Evolutionary conservation across 345 rosid genomes (phyloP), one percentile per base, ranked within the genome.

Genomic region (Boechera stricta): DNA sequence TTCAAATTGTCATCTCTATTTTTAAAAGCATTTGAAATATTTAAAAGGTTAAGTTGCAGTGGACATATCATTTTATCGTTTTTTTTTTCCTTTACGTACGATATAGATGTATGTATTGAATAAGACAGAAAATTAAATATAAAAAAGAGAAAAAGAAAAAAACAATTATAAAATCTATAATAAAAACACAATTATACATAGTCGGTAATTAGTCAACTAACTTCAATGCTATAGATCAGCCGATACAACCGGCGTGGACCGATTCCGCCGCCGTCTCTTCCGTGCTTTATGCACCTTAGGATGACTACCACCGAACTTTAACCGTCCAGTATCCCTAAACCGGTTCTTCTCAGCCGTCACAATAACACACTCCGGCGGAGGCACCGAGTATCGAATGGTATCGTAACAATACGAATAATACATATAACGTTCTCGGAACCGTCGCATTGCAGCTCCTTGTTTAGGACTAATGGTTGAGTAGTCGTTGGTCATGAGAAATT

Each of bases 381-480:
- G 79, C 32, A 85, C 73, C 0, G 89, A 85, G 61, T 95, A 95
- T 16, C 99, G 59, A 4, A 89, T 0, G 0, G 79, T 67, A 15
- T 95, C 98, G 0, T 95, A 90, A 64, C 99, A 95, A 44, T 95
- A 92, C 0, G 99, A 89, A 63, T 95, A 95, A 54, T 92, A 95
- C 90, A 92, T 92, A 42, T 76, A 88, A 49, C 85, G 90, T 15
- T 88, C 89, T 0, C 99, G 85, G 44, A 92, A 90, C 9, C 77
- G 72, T 1, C 89, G 73, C 98, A 95, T 95, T 0, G 91, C 82
- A 0, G 66, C 41, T 3, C 85, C 84, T 44, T 71, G 86, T 59
- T 61, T 47, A 0, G 84, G 79, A 0, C 81, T 83, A 53, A 92
- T 73, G 8, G 55, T 11, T 36, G 90, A 62, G 64, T 83, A 84